These are phyloP conservation scores for Pichia sp. DNA, from an alignment of 1,139 yeast genomes.

Conservation along the genomic window DNA sequence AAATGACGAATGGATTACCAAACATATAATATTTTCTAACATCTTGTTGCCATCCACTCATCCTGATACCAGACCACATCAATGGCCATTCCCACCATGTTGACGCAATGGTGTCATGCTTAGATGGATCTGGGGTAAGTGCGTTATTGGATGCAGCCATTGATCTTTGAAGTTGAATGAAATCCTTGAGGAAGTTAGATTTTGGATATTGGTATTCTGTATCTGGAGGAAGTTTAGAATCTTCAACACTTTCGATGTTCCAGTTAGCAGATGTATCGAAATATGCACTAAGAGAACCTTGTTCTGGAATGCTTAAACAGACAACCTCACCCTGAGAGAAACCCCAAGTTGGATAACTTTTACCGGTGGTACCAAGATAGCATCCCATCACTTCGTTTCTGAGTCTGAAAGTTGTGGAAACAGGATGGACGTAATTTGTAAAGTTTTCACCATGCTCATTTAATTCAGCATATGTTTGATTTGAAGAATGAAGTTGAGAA, in stretches of 20 bases:
- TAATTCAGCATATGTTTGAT: constrained; percentile 38
- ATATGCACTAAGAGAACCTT: constrained; percentile 36
- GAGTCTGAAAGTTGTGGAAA: constrained; percentile 67
- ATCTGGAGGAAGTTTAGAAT: constrained; percentile 42
- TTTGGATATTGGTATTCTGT: constrained; percentile 49
- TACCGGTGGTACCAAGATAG: constrained; percentile 71
- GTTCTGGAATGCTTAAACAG: constrained; percentile 43
- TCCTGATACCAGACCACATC: constrained; percentile 58
- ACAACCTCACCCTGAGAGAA: constrained; percentile 79
- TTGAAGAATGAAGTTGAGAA: constrained; percentile 53
- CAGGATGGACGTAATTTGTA: constrained; percentile 50
- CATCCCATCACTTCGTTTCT: constrained; percentile 65
- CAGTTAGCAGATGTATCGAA: constrained; percentile 75
- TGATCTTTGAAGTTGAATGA: constrained; percentile 64
- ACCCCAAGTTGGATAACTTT: constrained; percentile 77
- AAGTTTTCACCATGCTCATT: constrained; percentile 37
- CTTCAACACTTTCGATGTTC: constrained; percentile 71
- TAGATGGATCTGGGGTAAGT: constrained; percentile 69
- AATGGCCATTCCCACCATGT: constrained; percentile 86
- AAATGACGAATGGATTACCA: constrained; percentile 67
- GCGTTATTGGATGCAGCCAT: constrained; percentile 84
- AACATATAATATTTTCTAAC: constrained; percentile 57
- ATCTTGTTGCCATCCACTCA: constrained; percentile 61
- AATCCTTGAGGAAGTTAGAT: constrained; percentile 70
- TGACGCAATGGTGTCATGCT: constrained; percentile 62